phyloP scores from a whole-genome alignment of 2,329 filamentous ascomycete genomes.

The Drechslerella coelobrocha region DNA sequence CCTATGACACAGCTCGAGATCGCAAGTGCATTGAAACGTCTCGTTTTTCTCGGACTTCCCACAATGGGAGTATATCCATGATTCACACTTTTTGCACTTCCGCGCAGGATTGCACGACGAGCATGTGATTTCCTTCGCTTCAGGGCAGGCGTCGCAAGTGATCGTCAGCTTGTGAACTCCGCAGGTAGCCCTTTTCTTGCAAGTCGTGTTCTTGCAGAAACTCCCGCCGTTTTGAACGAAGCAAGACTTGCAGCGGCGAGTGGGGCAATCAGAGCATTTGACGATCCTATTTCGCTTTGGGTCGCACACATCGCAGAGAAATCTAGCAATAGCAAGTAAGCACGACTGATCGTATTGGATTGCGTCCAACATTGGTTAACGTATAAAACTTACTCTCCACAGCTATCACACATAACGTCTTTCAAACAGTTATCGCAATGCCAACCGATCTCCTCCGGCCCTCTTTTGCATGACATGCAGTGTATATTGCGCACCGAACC shows the following conservation, averaged over 20 bases:
- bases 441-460: conserved; percentile 42
- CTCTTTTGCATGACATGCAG: conserved; percentile 33
- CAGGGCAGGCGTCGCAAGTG: conserved; percentile 25
- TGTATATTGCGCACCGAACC: conserved; percentile 25
- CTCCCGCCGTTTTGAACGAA: conserved; percentile 32
- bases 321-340: conserved; percentile 12
- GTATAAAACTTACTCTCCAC: conserved; percentile 34
- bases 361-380: neutral
- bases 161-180: conserved; percentile 32
- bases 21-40: conserved; percentile 33
- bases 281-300: conserved; percentile 28
- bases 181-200: conserved; percentile 26
- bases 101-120: conserved; percentile 43
- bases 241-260: conserved; percentile 39
- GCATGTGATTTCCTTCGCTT: conserved; percentile 40
- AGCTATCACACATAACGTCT: conserved; percentile 45
- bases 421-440: conserved; percentile 41
- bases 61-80: conserved; percentile 44
- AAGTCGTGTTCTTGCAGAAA: conserved; percentile 21
- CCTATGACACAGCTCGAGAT: conserved; percentile 32
- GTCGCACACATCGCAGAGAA: conserved; percentile 44
- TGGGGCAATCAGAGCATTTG: conserved; percentile 38
- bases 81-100: conserved; percentile 37
- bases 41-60: conserved; percentile 15
- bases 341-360: neutral